Base-by-base conservation (phyloP, 75 land plant species). In the Picea sitchensis region DNA sequence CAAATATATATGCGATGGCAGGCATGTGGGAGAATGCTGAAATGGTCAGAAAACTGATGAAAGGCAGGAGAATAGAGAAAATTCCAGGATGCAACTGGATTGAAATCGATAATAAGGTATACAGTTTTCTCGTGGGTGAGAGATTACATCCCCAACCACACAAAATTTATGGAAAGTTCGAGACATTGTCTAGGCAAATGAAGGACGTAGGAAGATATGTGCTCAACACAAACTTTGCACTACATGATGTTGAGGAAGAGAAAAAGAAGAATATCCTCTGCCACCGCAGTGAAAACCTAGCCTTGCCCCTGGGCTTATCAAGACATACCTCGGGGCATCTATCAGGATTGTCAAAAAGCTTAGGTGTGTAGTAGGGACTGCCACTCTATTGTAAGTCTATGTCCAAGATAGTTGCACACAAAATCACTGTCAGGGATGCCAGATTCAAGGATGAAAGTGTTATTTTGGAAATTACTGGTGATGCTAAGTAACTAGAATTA, bases 231-330 rank as follows among this genome's bases (percentile, higher is more conserved):
- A 62, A 7, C 23, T 51, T 51, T 9, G 11, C 56, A 51, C 56
- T 51, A 51, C 18, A 62, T 62, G 64, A 62, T 62, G 64, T 62
- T 20, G 64, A 62, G 23, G 64, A 62, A 21, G 64, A 62, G 64
- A 0, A 62, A 21, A 62, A 20, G 64, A 21, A 62, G 23, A 18
- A 62, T 62, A 20, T 3, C n/a, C 17, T 61, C n/a, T 20, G 3
- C 20, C 20, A 15, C 61, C 1, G 4, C 61, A 14, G 61, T 18
- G 61, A 60, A 60, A 60, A 60, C 20, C 61, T 60, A 18, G 61
- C 61, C 4, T 60, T 60, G 14, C 20, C 20, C 4, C 4, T 5
- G 61, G 61, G 14, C 61, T 60, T 18, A 60, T 60, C 61, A 60
- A 60, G 2, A 60, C 20, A 18, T 18, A 14, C 0, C 61, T 14